Percentiles rank a stretch among this genome's conserved stretches.
These are phyloP conservation scores for Fusarium udum DNA, from an alignment of 2,329 filamentous ascomycete genomes.

Conservation along the genomic window DNA sequence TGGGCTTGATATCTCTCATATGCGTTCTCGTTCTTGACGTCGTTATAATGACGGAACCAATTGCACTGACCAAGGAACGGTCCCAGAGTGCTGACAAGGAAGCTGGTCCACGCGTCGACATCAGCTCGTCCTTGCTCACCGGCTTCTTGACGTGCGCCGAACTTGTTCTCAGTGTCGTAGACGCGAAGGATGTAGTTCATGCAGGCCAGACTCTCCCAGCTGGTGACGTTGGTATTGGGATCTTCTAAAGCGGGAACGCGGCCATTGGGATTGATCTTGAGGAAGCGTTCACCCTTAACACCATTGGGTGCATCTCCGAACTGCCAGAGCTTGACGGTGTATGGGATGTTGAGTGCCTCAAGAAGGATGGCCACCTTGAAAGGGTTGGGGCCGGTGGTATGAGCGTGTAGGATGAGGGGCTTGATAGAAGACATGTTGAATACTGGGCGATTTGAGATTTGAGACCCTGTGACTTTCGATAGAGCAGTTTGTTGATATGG, in stretches of 20 bases:
- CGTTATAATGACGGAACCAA: constrained; percentile 18
- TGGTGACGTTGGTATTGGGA: constrained; percentile 45
- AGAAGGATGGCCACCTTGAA: constrained; percentile 44
- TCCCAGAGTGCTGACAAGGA: constrained; percentile 6
- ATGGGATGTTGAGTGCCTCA: constrained; percentile 45
- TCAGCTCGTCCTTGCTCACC: constrained; percentile 15
- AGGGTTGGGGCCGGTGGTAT: constrained; percentile 30
- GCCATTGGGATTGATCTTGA: constrained; percentile 46
- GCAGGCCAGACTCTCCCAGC: constrained; percentile 41
- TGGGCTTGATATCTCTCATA: constrained; percentile 14
- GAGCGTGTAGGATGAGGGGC: constrained; percentile 11
- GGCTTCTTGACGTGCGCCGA: background rate
- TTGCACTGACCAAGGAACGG: constrained; percentile 20
- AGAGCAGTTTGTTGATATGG: too few relatives aligned
- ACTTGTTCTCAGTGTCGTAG: constrained; percentile 33
- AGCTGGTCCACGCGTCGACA: constrained; percentile 20
- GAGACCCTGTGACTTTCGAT: background rate
- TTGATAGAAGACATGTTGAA: constrained; percentile 3
- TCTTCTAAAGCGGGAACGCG: constrained; percentile 45
- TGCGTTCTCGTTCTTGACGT: constrained; percentile 11
- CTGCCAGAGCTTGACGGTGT: constrained; percentile 35
- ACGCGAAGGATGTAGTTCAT: constrained; percentile 33
- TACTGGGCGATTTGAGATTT: background rate
- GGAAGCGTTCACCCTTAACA: constrained; percentile 41
- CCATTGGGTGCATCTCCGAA: constrained; percentile 20